Evolutionary conservation across 2,329 filamentous ascomycete species (phyloP), one percentile per base, ranked within the genome.

Genomic region (Cercospora sp.): DNA sequence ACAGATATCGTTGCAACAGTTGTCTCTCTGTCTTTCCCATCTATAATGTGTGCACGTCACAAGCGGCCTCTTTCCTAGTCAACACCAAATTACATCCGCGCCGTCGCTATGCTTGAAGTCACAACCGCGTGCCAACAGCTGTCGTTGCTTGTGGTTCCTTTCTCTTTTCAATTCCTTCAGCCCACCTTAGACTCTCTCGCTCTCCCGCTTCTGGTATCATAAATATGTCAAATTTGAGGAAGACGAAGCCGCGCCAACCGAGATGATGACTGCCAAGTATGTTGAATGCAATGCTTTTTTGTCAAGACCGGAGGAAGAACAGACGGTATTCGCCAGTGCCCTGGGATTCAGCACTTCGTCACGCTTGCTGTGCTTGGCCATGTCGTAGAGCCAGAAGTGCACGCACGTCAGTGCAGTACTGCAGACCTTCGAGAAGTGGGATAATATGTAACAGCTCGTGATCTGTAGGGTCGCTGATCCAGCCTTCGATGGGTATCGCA

Each of bases 381-480:
- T 94, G 91, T 75, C 94, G 88, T 74, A 99, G 84, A 66, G 93
- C 94, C 76, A 99, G 84, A 71, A 98, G 84, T 60, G 95, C 94
- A 75, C 95, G 88, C 68, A 99, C 94, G 81, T 99, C 95, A 63
- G 94, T 97, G 73, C 95, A 94, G 81, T 98, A 97, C 82, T 98
- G 95, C 76, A 99, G 82, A 18, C 93, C 95, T 82, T 99, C 95
- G 55, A 99, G 85, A 75, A 98, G 84, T 33, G 95, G 95, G 67
- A 99, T 89, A 68, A 99, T 85, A 80, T 98, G 93, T 80, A 98
- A 86, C 72, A 99, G 85, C 78, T 97, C 94, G 78, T 94, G 95
- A 81, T 99, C 95, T 28, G 95, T 98, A 23, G 95, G 95, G 82
- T 99, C 95, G 80, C 90, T 97, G 82, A 99, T 98, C 95, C 95